These are phyloP conservation scores for Malbranchea zuffiana DNA, from an alignment of 2,329 filamentous ascomycete genomes.

Conservation along the genomic window DNA sequence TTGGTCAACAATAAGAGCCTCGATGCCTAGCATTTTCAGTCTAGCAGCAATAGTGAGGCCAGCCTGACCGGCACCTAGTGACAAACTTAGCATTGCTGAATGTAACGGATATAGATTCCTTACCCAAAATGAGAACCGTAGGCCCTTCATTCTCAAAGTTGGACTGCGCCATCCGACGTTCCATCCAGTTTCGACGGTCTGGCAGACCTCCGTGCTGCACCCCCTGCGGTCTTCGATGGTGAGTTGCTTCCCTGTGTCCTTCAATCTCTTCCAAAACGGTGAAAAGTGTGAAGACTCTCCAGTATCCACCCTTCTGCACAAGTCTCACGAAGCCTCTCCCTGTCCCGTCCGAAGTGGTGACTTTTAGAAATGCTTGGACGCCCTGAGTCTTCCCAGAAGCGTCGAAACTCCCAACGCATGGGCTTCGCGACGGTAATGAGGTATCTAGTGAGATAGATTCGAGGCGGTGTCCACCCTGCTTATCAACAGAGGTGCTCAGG, in stretches of 20 bases:
- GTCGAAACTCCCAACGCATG: background rate
- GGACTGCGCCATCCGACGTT: conserved; percentile 23
- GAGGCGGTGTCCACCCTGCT: no score
- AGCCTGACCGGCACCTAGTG: conserved; percentile 27
- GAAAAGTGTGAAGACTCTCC: background rate
- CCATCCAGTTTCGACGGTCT: conserved; percentile 28
- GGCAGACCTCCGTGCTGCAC: background rate
- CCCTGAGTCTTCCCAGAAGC: background rate
- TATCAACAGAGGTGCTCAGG: background rate
- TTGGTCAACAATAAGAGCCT: conserved; percentile 37
- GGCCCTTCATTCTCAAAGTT: conserved; percentile 30
- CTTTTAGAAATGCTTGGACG: background rate
- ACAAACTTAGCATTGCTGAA: background rate
- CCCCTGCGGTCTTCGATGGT: background rate
- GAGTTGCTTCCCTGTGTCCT: background rate
- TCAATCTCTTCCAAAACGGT: background rate
- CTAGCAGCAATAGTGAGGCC: conserved; percentile 35
- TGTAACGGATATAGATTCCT: background rate
- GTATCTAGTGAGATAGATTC: background rate
- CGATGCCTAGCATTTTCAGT: conserved; percentile 31
- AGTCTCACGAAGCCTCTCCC: background rate
- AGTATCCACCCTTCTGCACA: background rate
- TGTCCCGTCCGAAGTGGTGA: background rate
- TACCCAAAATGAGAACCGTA: conserved; percentile 32
- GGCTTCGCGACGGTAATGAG: background rate